These are phyloP conservation scores for Maudiozyma serrabonitensis DNA, from an alignment of 805 yeast species.

Conservation along the genomic window DNA sequence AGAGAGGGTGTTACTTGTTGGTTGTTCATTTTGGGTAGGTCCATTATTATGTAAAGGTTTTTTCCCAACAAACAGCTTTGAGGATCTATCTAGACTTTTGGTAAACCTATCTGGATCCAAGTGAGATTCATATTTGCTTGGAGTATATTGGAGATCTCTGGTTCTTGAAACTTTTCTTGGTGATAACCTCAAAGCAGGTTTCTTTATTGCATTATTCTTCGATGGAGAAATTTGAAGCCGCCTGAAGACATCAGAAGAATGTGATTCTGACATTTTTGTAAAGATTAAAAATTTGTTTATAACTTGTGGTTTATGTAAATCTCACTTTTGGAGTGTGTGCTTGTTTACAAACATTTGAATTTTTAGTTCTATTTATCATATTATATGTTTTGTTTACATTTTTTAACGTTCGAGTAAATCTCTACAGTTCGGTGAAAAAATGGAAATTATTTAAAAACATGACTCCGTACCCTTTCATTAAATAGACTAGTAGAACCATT, in stretches of 20 bases:
- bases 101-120: neutral
- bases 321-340: neutral
- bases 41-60: constrained; percentile 15
- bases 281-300: too few species aligned
- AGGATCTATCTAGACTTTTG: constrained; percentile 3
- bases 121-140: neutral
- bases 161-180: constrained; percentile 1
- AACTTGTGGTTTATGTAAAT: too few species aligned
- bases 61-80: constrained; percentile 2
- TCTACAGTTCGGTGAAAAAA: too few species aligned
- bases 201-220: constrained; percentile 11
- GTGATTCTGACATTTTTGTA: constrained; percentile 1
- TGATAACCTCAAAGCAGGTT: constrained; percentile 17
- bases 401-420: neutral
- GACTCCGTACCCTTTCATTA: too few species aligned
- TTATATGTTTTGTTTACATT: neutral
- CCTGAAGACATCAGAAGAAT: constrained; percentile 13
- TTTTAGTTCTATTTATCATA: neutral
- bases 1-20: neutral
- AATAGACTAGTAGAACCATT: too few species aligned
- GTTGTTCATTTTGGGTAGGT: neutral
- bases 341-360: too few species aligned
- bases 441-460: too few species aligned
- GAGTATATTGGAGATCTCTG: constrained; percentile 1
- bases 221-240: constrained; percentile 22